phyloP scores from a whole-genome alignment of 2,329 filamentous ascomycete genomes.

The Botrytis fabae region DNA sequence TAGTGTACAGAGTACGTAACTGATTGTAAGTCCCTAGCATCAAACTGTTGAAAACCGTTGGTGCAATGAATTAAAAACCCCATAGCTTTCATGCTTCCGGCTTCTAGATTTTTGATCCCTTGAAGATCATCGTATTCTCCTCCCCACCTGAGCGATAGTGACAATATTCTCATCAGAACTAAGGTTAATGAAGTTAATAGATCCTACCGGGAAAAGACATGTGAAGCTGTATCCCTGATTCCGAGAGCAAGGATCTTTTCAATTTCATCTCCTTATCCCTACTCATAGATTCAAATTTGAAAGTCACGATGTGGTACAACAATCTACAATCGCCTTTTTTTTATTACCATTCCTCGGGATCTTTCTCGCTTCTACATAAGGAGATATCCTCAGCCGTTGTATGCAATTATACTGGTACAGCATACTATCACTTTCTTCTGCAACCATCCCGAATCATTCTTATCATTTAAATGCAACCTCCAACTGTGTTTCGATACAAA shows the following conservation, averaged over 20 bases:
- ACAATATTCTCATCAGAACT: constrained; percentile 1
- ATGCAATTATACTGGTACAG: constrained; percentile 16
- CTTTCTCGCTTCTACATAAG: constrained; percentile 17
- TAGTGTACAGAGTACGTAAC: constrained; percentile 19
- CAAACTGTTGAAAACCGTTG: constrained; percentile 7
- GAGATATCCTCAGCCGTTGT: constrained; percentile 21
- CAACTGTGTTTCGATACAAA: constrained; percentile 2
- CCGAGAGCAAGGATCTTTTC: constrained; percentile 12
- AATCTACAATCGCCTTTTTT: neutral
- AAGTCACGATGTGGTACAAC: constrained; percentile 19
- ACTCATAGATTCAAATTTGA: constrained; percentile 9
- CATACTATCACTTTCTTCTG: constrained; percentile 16
- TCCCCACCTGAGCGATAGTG: constrained; percentile 10
- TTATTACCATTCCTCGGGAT: constrained; percentile 16
- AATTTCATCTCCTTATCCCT: constrained; percentile 10
- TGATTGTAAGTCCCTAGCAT: neutral
- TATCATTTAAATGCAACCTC: constrained; percentile 11
- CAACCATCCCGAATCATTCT: constrained; percentile 12
- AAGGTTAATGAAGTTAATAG: neutral
- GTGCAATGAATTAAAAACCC: constrained; percentile 11
- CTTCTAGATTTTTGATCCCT: constrained; percentile 12
- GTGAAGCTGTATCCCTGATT: constrained; percentile 15
- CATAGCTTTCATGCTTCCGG: constrained; percentile 17
- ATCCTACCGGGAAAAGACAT: constrained; percentile 4
- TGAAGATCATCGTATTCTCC: constrained; percentile 18